Evolutionary conservation across 495 filamentous ascomycete species (phyloP), one percentile per base, ranked within the genome.

Genomic region (Glonium stellatum): DNA sequence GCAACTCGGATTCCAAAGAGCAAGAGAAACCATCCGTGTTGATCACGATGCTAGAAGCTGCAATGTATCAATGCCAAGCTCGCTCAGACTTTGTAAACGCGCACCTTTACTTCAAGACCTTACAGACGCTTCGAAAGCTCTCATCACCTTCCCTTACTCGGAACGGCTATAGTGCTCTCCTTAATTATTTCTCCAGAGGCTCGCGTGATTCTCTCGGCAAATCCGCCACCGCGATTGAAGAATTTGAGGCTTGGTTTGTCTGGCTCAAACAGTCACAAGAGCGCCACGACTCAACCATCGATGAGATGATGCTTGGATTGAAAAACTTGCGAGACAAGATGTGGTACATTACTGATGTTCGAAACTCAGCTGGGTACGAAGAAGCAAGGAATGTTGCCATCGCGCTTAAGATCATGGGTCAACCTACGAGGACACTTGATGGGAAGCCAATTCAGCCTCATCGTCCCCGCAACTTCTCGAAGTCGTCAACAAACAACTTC

Each of bases 281-380:
- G 61, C 79, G 84, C 6, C 84, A 84, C 52, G 85, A 88, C 69
- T 75, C 77, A 12, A 75, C 78, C 0, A 82, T 86, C 57, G 83
- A 87, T 49, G 75, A 77, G 21, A 85, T 88, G 84, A 86, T 87
- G 77, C 77, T 76, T 57, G 80, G 80, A 13, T 72, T 86, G 15
- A 84, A 84, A 55, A 81, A 84, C 22, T 75, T 92, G 19, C 81
- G 93, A 44, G 87, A 95, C 71, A 97, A 97, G 78, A 96, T 96
- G 89, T 98, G 93, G 93, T 98, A 96, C 71, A 88, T 93, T 64
- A 95, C 92, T 5, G 93, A 97, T 71, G 93, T 97, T 46, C 86
- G 87, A 57, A 92, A 96, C 67, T 97, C 92, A 18, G 89, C 83
- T 44, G 80, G 83, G 1, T 98, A 96, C 67, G 92, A 95, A 59